Conservation (phyloP, 768 basidiomycete species). For the Lentinula detonsa region DNA sequence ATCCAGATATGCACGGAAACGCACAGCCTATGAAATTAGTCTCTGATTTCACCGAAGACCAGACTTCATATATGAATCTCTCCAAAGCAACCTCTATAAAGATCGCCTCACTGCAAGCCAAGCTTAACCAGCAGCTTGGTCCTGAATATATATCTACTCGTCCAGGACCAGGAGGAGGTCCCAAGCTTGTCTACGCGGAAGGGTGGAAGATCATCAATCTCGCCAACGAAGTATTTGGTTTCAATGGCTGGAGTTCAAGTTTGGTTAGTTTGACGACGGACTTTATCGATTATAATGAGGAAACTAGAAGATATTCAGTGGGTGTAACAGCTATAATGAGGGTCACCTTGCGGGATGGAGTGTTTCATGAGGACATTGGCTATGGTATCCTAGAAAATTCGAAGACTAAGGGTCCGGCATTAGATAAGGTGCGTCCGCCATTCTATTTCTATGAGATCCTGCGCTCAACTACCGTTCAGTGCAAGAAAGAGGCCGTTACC, state of each 20-base stretch:
- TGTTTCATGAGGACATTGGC: slow-evolving; percentile 90
- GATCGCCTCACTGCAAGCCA: slow-evolving; percentile 70
- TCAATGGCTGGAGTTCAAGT: slow-evolving; percentile 90
- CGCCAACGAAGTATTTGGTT: slow-evolving; percentile 97
- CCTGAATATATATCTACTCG: slow-evolving; percentile 91
- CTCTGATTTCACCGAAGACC: slow-evolving; percentile 1
- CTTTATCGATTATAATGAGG: slow-evolving; percentile 70
- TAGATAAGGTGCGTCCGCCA: slow-evolving; percentile 75
- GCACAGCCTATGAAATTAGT: slow-evolving; percentile 12
- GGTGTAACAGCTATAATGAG: slow-evolving; percentile 83
- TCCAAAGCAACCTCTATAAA: slow-evolving; percentile 60
- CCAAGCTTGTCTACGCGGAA: slow-evolving; percentile 90
- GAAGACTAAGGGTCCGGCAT: slow-evolving; percentile 75
- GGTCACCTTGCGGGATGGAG: slow-evolving; percentile 84
- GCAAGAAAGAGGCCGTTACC: slow-evolving; percentile 97
- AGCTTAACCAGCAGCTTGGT: slow-evolving; percentile 83
- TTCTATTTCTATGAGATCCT: background rate
- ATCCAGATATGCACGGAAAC: slow-evolving; percentile 52
- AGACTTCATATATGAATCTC: slow-evolving; percentile 30
- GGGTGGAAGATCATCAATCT: slow-evolving; percentile 98
- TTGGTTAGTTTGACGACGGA: slow-evolving; percentile 72
- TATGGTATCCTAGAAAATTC: slow-evolving; percentile 84
- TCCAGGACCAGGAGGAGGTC: slow-evolving; percentile 81
- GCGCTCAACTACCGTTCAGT: slow-evolving; percentile 39
- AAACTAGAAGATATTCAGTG: slow-evolving; percentile 57